Base-by-base conservation (phyloP, 768 basidiomycete genomes). In the Lactarius hatsudake region DNA sequence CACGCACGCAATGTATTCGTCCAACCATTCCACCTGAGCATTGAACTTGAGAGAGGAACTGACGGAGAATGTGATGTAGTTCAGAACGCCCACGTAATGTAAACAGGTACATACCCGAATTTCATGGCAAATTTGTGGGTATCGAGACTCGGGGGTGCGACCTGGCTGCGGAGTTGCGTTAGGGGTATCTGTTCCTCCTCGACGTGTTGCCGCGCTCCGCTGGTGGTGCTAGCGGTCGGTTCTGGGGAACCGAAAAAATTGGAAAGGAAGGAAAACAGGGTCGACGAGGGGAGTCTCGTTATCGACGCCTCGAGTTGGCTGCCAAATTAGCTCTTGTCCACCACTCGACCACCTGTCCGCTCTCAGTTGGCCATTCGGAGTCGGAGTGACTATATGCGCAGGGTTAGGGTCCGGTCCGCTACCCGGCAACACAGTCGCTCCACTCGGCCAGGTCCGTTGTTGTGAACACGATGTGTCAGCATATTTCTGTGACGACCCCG, bases 41-140 rank as follows among this genome's bases (percentile, higher is more conserved):
- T 96, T 96, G 78, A 95, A 95, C 76, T 93, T 92, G 73, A 95
- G 83, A 10, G 92, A 90, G 38, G 90, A 91, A 72, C 90, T 92
- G 32, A 32, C 59, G 38, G 34, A 7, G 17, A 48, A 42, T 42
- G 28, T 23, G 42, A 17, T 59, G 2, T 18, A 2, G 13, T 12
- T n/a, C 23, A 54, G 2, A 20, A 18, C 26, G 34, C 20, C 45
- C 20, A 38, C 8, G 5, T 32, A 59, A 23, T 51, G 40, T 10
- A 34, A 42, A 30, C 55, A 40, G 58, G 63, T 30, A 73, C 75
- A 64, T 68, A 86, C 86, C 86, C 87, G 74, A 87, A 87, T 75
- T 86, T 88, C 86, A 88, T 88, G 63, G 69, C 67, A 15, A 69
- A 63, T 62, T 64, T 69, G 12, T 23, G 28, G 45, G 57, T 59